Evolutionary conservation across 2,329 filamentous ascomycete species (phyloP).

Genomic region (Hortaea werneckii): DNA sequence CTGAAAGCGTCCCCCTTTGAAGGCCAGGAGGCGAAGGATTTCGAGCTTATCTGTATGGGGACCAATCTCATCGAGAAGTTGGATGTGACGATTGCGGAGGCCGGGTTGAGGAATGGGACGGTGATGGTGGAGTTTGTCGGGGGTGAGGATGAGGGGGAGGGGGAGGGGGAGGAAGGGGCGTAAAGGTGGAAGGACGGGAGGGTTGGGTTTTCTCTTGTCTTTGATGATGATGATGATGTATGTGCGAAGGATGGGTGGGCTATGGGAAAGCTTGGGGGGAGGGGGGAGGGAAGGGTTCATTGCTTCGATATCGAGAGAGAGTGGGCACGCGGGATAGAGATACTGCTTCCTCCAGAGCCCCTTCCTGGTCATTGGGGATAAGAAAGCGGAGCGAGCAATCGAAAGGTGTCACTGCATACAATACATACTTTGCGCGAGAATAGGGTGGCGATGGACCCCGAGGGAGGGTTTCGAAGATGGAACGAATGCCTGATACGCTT

Average conservation of each 20-base stretch:
- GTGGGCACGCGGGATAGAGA: neutral
- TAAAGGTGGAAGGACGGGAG: neutral
- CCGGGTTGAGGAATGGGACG: slow-evolving; percentile 81
- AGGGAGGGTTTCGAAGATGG: too few relatives aligned
- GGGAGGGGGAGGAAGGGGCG: neutral
- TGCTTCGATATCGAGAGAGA: neutral
- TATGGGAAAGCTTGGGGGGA: too few relatives aligned
- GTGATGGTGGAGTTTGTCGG: slow-evolving; percentile 79
- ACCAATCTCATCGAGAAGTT: slow-evolving; percentile 72
- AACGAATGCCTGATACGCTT: slow-evolving; percentile 4
- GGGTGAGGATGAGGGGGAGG: slow-evolving; percentile 2
- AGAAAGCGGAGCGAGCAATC: too few relatives aligned
- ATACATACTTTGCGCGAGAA: too few relatives aligned
- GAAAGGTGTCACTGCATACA: too few relatives aligned
- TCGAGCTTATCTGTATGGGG: slow-evolving; percentile 83
- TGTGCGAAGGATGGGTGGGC: too few relatives aligned
- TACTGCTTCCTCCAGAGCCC: too few relatives aligned
- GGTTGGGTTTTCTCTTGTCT: neutral
- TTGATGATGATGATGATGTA: too few relatives aligned
- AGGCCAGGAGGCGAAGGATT: slow-evolving; percentile 65
- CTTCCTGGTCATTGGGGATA: too few relatives aligned
- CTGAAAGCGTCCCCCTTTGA: slow-evolving; percentile 80
- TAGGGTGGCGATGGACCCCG: too few relatives aligned
- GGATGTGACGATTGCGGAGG: slow-evolving; percentile 63
- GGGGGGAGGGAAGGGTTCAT: too few relatives aligned